Evolutionary conservation across 2,329 filamentous ascomycete genomes (phyloP), one percentile per base, ranked within the genome.

Genomic region (Bipolaris oryzae): DNA sequence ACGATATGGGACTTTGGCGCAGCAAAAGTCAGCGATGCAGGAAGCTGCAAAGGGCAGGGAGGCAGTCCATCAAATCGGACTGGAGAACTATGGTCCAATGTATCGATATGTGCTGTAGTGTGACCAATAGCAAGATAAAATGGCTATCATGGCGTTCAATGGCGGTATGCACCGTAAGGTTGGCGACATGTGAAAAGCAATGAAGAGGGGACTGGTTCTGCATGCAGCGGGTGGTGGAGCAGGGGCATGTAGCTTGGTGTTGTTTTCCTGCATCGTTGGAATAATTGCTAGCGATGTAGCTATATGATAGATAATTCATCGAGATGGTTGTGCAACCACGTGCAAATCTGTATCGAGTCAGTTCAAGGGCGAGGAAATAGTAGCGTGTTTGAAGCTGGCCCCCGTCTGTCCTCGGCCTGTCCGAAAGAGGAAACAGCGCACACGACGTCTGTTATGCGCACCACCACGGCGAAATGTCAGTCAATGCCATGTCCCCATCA

Each of bases 61-160:
- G 16, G 35, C 33, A 6, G 58, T 62, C 38, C 53, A 55, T 38
- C 35, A 31, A n/a, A 58, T 70, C 20, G 72, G 54, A 4, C 59
- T 70, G n/a, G 74, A 75, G 60, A 73, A 75, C 35, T 74, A 74
- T 45, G 72, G 73, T 5, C 73, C 72, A 1, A 45, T 60, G 41
- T 75, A 72, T 45, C 61, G 73, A 41, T 73, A 73, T 47, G 72
- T 74, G 0, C 42, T 76, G 33, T 23, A 47, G 25, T 23, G 16
- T 5, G 11, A 16, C 10, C 7, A 33, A 20, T 44, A 16, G 25
- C 7, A 20, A 20, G 7, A 9, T 25, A 31, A 33, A 25, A 23
- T 21, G 18, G 20, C 5, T 41, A n/a, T 11, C 20, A 23, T 16
- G 9, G 20, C 18, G 7, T 41, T 23, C 4, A 21, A 20, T 21